Evolutionary conservation across 2,329 filamentous ascomycete genomes (phyloP).

Genomic region (Verticillium nonalfalfae): DNA sequence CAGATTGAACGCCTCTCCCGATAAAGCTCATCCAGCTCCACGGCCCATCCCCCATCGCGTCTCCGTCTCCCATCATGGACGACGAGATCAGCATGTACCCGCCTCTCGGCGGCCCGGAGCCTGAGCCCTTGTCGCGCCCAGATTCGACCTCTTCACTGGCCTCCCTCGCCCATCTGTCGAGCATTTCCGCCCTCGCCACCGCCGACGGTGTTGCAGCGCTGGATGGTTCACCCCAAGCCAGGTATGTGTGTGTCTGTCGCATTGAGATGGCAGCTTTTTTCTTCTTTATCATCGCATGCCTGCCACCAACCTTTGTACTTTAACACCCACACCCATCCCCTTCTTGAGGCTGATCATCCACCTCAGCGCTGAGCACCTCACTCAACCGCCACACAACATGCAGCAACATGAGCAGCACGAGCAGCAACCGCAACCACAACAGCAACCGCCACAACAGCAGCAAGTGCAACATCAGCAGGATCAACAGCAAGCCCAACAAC

Average conservation of each 20-base stretch:
- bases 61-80: conserved; percentile 31
- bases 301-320: not conserved
- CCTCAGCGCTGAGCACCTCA: not conserved
- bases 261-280: not conserved
- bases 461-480: not conserved
- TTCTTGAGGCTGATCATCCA: not conserved
- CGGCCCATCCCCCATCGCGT: not conserved
- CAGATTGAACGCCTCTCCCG: not conserved
- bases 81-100: conserved; percentile 34
- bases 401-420: not conserved
- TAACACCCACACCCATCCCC: not conserved
- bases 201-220: conserved; percentile 16
- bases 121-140: conserved; percentile 43
- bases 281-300: not conserved
- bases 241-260: not conserved
- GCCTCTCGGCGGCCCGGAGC: conserved; percentile 20
- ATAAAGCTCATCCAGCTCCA: not conserved
- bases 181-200: conserved; percentile 37
- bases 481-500: not conserved
- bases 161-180: conserved; percentile 38
- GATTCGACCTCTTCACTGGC: conserved; percentile 41
- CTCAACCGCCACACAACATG: not conserved
- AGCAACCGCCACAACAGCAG: not conserved
- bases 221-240: not conserved
- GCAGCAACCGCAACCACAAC: not conserved